Base-by-base conservation (phyloP, 2,329 filamentous ascomycete species). In the Aureobasidium pullulans region DNA sequence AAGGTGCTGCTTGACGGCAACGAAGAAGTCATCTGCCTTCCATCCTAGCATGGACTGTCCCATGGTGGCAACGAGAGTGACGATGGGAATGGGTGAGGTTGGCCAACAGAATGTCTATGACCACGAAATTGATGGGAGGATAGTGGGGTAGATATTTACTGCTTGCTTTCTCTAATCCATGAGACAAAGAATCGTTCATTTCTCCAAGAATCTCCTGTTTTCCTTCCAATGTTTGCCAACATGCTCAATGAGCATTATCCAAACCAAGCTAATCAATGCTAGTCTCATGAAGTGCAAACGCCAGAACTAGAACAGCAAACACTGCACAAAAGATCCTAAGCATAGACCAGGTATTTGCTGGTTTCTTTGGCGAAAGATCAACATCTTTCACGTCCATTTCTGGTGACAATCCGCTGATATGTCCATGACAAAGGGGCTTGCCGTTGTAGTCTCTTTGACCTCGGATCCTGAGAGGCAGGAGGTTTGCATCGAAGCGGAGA, bases 11-110 rank as follows among this genome's bases (percentile, higher is more conserved):
- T 31, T 54, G 37, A 43, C 29, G 7, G 28, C 29, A 6, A 42
- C 39, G 29, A 54, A 54, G 29, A 54, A 54, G 9, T 54, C 37
- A n/a, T 54, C 50, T n/a, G 50, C 50, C 28, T 43, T 54, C 50
- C 37, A 42, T 28, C 50, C 48, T 10, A 52, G 23, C 34, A 52
- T 52, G 7, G 34, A 52, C 15, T 52, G 48, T 3, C 48, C 36
- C 48, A 52, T 52, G 36, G 13, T 52, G 36, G 19, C 13, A 23
- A 49, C 15, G 28, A 23, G 46, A 49, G 13, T 19, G 46, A n/a
- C 34, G n/a, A 10, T 34, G n/a, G 4, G 23, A 4, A 23, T 23
- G 23, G 23, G 23, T 23, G 23, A 23, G 23, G 23, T 23, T 23
- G 23, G 23, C 23, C 34, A 36, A 36, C 34, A 36, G 34, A 13